phyloP scores from a whole-genome alignment of 306 rosid species.

The Quercus variabilis region DNA sequence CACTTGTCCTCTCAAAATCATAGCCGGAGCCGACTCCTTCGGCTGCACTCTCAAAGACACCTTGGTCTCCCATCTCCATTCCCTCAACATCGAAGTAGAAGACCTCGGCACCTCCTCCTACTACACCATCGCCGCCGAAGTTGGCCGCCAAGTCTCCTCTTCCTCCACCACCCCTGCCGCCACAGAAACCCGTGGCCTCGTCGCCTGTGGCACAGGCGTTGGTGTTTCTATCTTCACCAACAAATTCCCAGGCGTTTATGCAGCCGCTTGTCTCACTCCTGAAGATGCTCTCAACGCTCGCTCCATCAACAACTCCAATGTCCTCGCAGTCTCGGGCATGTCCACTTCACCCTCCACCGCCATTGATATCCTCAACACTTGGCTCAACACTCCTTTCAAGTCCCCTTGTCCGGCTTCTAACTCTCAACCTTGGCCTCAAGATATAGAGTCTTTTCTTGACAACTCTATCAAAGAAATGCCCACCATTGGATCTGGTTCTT shows the following conservation, averaged over 20 bases:
- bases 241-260: constrained; percentile 75
- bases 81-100: constrained; percentile 60
- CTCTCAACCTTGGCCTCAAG: too few species aligned
- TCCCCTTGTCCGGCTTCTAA: too few species aligned
- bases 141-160: constrained; percentile 75
- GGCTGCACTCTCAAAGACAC: constrained; percentile 74
- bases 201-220: constrained; percentile 83
- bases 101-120: constrained; percentile 84
- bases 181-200: constrained; percentile 55
- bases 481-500: constrained; percentile 37
- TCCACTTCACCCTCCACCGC: constrained; percentile 56
- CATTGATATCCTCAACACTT: constrained; percentile 51
- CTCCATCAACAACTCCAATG: constrained; percentile 82
- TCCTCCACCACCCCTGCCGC: constrained; percentile 23
- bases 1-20: constrained; percentile 43
- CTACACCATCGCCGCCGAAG: constrained; percentile 85
- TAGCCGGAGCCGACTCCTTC: constrained; percentile 71
- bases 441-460: constrained; percentile 53
- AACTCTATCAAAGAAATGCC: constrained; percentile 61
- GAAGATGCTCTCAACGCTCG: constrained; percentile 68
- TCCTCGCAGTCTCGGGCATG: constrained; percentile 81
- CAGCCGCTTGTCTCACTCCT: constrained; percentile 60
- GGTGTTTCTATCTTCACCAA: constrained; percentile 92
- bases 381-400: constrained; percentile 83
- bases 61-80: constrained; percentile 59